Base-by-base conservation (phyloP, 495 filamentous ascomycete species). In the Poronia punctata region DNA sequence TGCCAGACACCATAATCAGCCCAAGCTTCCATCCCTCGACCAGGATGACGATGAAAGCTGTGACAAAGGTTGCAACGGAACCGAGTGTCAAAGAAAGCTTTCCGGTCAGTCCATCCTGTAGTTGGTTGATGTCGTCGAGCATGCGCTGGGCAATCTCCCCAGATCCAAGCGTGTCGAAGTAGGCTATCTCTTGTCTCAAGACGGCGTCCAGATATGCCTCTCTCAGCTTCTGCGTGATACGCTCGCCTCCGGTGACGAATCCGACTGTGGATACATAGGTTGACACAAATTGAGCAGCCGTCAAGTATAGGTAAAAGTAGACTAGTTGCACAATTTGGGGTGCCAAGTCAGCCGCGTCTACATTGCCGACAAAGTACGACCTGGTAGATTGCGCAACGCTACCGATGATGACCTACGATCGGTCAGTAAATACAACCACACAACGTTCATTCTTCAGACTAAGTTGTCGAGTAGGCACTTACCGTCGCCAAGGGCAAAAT, bases 61-160 rank as follows among this genome's bases (percentile, higher is more conserved):
- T 76, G 36, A 84, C 57, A 53, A 88, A 86, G 3, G 80, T 83
- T 1, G 83, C 69, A 1, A 82, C 14, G n/a, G 80, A 78, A 5
- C 69, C 76, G 15, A 88, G 39, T 0, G 80, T 82, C 20, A 88
- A 62, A 3, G 74, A 75, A 28, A 87, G 65, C 57, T 87, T 88
- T 51, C 85, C 79, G 0, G 83, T 86, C 27, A 88, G 73, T 36
- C 82, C 84, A 47, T 86, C 80, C 49, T 87, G 82, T 19, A 88
- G 59, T 1, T 57, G 54, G 30, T 73, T 74, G 25, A 64, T 67
- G 10, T 64, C 55, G 0, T 58, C 56, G 0, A 69, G 71, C 42
- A 74, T 73, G 7, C 61, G 57, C 14, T 64, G 60, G 1, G 62
- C 53, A 15, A 55, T 39, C 19, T 52, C 49, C n/a, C 59, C 59